phyloP scores from a whole-genome alignment of 495 filamentous ascomycete genomes.

The Daldinia vernicosa region DNA sequence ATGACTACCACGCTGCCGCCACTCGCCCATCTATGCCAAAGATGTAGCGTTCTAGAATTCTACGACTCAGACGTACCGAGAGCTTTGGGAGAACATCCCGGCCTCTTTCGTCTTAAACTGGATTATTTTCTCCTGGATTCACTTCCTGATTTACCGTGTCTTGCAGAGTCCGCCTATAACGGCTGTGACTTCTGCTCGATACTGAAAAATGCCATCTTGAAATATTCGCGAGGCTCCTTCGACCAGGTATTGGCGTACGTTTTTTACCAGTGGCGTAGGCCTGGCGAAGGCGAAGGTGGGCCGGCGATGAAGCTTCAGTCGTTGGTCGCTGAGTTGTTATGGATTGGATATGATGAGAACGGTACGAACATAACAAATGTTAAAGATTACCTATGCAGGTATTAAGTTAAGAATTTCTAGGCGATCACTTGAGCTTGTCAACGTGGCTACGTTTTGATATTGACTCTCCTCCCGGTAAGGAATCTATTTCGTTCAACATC shows the following conservation, averaged over 20 bases:
- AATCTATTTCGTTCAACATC: background rate
- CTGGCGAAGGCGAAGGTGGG: background rate
- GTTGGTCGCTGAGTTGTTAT: background rate
- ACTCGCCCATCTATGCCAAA: background rate
- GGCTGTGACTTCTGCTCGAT: background rate
- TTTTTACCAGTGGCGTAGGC: background rate
- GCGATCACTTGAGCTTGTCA: background rate
- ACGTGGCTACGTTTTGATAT: conserved; percentile 13
- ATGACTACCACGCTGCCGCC: background rate
- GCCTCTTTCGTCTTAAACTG: background rate
- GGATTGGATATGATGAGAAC: background rate
- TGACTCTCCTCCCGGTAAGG: conserved; percentile 13
- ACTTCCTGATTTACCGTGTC: background rate
- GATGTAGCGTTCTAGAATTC: background rate
- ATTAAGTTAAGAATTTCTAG: background rate
- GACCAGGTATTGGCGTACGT: background rate
- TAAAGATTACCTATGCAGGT: background rate
- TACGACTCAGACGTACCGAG: background rate
- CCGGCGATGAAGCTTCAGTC: background rate
- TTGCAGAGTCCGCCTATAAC: background rate
- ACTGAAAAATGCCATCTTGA: background rate
- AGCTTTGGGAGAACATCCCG: background rate
- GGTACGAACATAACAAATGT: background rate
- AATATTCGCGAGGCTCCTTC: background rate
- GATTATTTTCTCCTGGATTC: background rate